Evolutionary conservation across 371 early-diverging fungal species (phyloP), one percentile per base, ranked within the genome.

Genomic region (Rhizopus microsporus): DNA sequence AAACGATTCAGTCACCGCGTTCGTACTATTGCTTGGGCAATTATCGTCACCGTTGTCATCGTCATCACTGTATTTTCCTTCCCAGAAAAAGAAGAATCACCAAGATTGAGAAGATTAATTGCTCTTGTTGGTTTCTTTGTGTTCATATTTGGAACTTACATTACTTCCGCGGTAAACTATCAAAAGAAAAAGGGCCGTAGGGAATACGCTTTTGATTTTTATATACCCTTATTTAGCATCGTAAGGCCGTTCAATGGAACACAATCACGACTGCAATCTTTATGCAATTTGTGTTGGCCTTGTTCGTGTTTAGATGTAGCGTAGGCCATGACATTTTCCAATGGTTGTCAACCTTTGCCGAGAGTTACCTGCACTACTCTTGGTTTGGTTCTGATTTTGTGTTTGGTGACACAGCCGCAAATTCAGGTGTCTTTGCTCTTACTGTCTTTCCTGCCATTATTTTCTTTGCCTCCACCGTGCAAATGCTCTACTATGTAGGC

Each of bases 391-490:
- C 87, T 15, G 72, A 60, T 38, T 90, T 91, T 65, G 62, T 93
- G 43, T 82, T 93, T 65, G 89, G 91, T 16, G 67, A 63, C 12
- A 59, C 54, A 5, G 43, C 69, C 5, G 69, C 57, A 16, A 63
- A 72, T n/a, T 46, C 65, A 5, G 35, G 53, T 6, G 60, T 71
- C 15, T 90, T 93, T 61, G 90, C 86, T 40, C 55, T 84, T 57
- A 63, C 70, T 8, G 89, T 92, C 29, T 77, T 94, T 46, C 93
- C 94, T 5, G 92, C 91, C 50, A 75, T 91, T 47, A 78, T 94
- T 43, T 89, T 92, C 76, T 93, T 94, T 69, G 88, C 89, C 40
- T 71, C 94, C 23, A 82, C 93, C 52, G 88, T 93, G 42, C 88
- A 91, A 64, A 79, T 88, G 48, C 68, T 92, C 54, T 92, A 89